Evolutionary conservation across 352 stramenopile genomes (phyloP).

Genomic region (Phytopythium kandeliae): DNA sequence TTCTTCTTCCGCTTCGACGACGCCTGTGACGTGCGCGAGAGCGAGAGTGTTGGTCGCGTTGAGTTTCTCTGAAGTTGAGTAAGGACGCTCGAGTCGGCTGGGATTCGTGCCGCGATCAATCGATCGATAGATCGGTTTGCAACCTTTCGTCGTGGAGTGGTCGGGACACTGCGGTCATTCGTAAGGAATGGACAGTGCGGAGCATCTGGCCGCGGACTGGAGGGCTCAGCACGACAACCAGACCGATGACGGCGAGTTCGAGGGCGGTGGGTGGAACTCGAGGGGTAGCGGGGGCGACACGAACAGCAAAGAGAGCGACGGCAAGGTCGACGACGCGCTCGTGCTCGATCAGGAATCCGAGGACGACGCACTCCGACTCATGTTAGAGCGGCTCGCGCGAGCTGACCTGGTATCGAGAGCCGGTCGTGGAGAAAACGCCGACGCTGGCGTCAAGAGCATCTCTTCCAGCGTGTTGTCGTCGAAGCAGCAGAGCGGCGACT

Average conservation of each 20-base stretch:
- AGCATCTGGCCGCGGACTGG: not conserved
- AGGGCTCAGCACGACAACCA: not conserved
- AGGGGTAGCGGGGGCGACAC: too few relatives aligned
- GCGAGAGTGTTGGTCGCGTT: too few relatives aligned
- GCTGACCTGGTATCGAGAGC: not conserved
- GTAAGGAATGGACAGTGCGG: not conserved
- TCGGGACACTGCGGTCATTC: not conserved
- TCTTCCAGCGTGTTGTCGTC: too few relatives aligned
- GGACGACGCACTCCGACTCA: not conserved
- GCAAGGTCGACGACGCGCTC: not conserved
- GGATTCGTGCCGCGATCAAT: too few relatives aligned
- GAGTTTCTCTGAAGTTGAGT: too few relatives aligned
- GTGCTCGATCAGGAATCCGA: not conserved
- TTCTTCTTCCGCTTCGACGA: too few relatives aligned
- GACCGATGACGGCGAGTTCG: not conserved
- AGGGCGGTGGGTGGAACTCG: not conserved
- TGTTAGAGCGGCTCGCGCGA: conserved; percentile 1
- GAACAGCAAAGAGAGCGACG: not conserved
- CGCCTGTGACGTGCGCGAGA: too few relatives aligned
- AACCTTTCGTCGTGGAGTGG: too few relatives aligned
- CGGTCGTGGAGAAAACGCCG: too few relatives aligned
- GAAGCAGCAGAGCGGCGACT: not conserved
- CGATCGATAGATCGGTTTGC: too few relatives aligned
- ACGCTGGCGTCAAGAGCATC: not conserved
- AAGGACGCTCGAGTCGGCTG: too few relatives aligned